Percentiles rank a stretch among this genome's conserved stretches.
phyloP scores from a whole-genome alignment of 148 eudicot species.

The Selenicereus undatus region DNA sequence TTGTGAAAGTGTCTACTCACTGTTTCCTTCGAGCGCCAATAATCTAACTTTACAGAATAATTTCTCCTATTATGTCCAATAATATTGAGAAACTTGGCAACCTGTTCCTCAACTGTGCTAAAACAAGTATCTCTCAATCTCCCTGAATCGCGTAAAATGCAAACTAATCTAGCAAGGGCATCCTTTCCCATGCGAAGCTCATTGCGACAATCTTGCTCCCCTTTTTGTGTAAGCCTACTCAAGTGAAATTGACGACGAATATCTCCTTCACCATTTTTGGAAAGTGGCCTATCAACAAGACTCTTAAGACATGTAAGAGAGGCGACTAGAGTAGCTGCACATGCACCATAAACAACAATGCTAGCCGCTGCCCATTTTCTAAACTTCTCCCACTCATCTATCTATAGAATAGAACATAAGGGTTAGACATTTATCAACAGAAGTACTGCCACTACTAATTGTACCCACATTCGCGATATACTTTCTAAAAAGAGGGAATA shows the following conservation, averaged over 20 bases:
- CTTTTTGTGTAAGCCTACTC: not conserved
- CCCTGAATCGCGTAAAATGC: not conserved
- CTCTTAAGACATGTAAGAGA: not conserved
- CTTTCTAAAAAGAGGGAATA: no score
- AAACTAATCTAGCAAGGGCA: not conserved
- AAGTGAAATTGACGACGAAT: not conserved
- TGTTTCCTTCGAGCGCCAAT: no score
- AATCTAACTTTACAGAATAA: not conserved
- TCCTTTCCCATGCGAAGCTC: not conserved
- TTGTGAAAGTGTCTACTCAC: no score
- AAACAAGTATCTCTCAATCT: not conserved
- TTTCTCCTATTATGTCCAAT: not conserved
- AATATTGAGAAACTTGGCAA: not conserved
- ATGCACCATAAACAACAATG: not conserved
- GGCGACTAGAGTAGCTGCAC: not conserved
- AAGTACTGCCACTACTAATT: no score
- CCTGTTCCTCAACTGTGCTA: not conserved
- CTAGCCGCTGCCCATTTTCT: not conserved
- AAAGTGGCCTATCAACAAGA: not conserved
- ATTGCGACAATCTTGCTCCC: not conserved
- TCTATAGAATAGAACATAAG: no score
- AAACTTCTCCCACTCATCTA: not conserved
- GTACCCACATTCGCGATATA: no score
- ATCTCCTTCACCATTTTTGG: not conserved
- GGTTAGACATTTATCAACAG: no score